Evolutionary conservation across 1,139 yeast genomes (phyloP), one percentile per base, ranked within the genome.

Genomic region (Geotrichum australiense): DNA sequence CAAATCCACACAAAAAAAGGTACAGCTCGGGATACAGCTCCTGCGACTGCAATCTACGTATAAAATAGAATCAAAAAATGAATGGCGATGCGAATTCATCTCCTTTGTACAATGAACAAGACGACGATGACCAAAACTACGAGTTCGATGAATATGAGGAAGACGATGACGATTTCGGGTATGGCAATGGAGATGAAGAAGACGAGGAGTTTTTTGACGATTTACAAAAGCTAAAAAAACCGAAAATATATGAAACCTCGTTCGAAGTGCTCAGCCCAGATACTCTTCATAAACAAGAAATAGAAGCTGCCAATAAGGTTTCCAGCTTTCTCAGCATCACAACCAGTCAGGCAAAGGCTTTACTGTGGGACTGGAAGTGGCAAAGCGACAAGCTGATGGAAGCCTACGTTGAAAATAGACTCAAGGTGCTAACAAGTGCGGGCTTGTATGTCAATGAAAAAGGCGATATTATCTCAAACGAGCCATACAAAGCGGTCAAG

Each of bases 331-430:
- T 68, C 43, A 61, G 61, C 4, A 44, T 65, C 7, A 61, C 72
- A 35, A 50, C 60, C 6, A 61, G 63, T 6, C 70, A 68, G 41
- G 73, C 75, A 10, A 57, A 76, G 19, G 61, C 77, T 2, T 62
- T 87, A 57, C 65, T 85, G 32, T 77, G 80, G 40, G 60, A 66
- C 43, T 80, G 69, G 57, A 70, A 73, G 38, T 86, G 95, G 95
- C 85, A 80, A 57, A 73, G 74, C 35, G 93, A 84, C 46, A 73
- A 73, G 40, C 69, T 85, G 31, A 66, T 84, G 41, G 89, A 85
- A 47, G 71, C 70, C 35, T 84, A 73, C 62, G 77, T 81, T 54
- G 80, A 74, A 37, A 65, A 76, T 47, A 66, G 73, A 41, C 65
- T 62, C 4, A 57, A 61, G 12, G 66, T 80, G 2, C 57, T 73